phyloP scores from a whole-genome alignment of 2,329 filamentous ascomycete species.

The Fusarium goolgardi region DNA sequence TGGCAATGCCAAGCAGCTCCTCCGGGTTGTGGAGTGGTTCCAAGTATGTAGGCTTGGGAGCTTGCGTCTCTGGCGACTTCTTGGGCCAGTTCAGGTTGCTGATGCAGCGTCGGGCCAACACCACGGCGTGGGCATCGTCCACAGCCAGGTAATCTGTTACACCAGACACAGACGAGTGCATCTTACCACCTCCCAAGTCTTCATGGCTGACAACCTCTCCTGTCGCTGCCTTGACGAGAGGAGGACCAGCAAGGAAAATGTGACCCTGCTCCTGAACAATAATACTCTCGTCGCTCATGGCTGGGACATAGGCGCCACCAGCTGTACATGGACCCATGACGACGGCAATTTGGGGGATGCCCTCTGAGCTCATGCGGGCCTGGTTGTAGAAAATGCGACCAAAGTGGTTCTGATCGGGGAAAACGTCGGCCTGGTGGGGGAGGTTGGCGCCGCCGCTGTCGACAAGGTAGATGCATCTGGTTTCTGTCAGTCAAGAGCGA shows the following conservation, averaged over 20 bases:
- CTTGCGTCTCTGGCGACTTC: constrained; percentile 53
- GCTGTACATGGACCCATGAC: constrained; percentile 99
- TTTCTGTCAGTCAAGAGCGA: constrained; percentile 6
- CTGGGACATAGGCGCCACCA: constrained; percentile 93
- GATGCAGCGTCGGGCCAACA: constrained; percentile 85
- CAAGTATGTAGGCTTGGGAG: constrained; percentile 62
- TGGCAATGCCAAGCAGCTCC: constrained; percentile 89
- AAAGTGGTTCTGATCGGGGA: constrained; percentile 94
- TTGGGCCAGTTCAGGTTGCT: constrained; percentile 90
- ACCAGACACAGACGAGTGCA: constrained; percentile 91
- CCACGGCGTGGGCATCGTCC: constrained; percentile 90
- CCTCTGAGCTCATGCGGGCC: constrained; percentile 87
- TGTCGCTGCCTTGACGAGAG: constrained; percentile 94
- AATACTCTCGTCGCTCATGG: constrained; percentile 97
- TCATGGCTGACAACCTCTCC: constrained; percentile 92
- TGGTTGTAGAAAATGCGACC: constrained; percentile 99
- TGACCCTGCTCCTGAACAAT: constrained; percentile 97
- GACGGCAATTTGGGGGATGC: constrained; percentile 92
- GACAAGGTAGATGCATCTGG: constrained; percentile 90
- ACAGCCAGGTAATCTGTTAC: constrained; percentile 97
- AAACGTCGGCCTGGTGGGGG: constrained; percentile 94
- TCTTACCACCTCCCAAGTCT: constrained; percentile 87
- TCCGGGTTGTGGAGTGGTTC: constrained; percentile 84
- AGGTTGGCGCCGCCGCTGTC: constrained; percentile 96
- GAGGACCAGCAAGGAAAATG: constrained; percentile 95